A percentile compares a stretch with the other conserved stretches of the same genome.
phyloP scores from a whole-genome alignment of 2,329 filamentous ascomycete species.

The Pestalotiopsis sp. region DNA sequence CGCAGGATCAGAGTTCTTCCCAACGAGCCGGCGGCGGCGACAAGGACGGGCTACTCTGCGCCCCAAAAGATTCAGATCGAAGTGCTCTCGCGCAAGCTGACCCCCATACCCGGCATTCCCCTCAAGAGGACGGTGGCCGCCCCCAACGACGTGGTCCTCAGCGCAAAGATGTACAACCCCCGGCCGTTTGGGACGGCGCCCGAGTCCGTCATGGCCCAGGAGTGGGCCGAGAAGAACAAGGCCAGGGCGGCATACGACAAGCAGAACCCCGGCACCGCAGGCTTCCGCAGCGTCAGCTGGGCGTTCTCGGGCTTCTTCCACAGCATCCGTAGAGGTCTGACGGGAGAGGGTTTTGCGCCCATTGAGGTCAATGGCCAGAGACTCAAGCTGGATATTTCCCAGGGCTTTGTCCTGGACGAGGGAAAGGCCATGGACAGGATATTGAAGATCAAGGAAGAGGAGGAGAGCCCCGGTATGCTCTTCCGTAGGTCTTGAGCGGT shows the following conservation, averaged over 20 bases:
- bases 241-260: conserved; percentile 53
- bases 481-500: neutral
- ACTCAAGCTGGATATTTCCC: conserved; percentile 62
- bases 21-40: conserved; percentile 14
- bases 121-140: conserved; percentile 44
- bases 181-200: conserved; percentile 18
- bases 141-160: conserved; percentile 40
- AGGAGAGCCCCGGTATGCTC: conserved; percentile 6
- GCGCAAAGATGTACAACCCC: conserved; percentile 36
- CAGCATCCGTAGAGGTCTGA: conserved; percentile 53
- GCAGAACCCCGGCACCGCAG: conserved; percentile 58
- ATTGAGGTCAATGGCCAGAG: conserved; percentile 48
- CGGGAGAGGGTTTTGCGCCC: conserved; percentile 58
- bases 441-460: conserved; percentile 38
- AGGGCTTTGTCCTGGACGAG: conserved; percentile 61
- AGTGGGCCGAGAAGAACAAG: conserved; percentile 39
- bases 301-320: conserved; percentile 44
- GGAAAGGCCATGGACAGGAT: conserved; percentile 62
- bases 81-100: conserved; percentile 50
- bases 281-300: conserved; percentile 54
- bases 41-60: conserved; percentile 18
- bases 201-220: conserved; percentile 33
- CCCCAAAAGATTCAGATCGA: conserved; percentile 50
- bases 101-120: conserved; percentile 46
- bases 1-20: conserved; percentile 59